Conservation (phyloP, 306 rosid species). For the Mimosa bimucronata region DNA sequence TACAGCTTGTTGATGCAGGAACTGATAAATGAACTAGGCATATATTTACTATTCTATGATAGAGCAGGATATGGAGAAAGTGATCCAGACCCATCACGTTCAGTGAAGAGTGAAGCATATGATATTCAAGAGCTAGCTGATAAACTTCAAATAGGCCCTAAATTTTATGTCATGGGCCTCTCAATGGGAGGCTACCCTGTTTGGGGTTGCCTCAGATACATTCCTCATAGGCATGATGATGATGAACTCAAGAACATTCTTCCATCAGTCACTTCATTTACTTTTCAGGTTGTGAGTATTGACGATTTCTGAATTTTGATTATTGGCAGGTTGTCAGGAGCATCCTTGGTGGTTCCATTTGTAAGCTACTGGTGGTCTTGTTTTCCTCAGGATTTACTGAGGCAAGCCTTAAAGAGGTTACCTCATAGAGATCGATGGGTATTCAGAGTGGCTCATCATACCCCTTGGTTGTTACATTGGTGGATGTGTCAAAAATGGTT, state of each 20-base stretch:
- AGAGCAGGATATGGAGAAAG: constrained; percentile 94
- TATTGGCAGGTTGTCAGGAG: constrained; percentile 70
- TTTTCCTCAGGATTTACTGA: constrained; percentile 50
- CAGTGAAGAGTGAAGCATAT: constrained; percentile 86
- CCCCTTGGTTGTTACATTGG: constrained; percentile 80
- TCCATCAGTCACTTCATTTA: neutral
- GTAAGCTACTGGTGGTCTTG: constrained; percentile 77
- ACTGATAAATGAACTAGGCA: constrained; percentile 55
- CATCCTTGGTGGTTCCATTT: constrained; percentile 71
- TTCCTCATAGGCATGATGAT: constrained; percentile 69
- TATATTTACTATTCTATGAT: constrained; percentile 66
- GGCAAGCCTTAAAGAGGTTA: constrained; percentile 44
- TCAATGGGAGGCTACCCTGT: constrained; percentile 70
- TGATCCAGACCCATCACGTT: constrained; percentile 76
- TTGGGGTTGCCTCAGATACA: constrained; percentile 82
- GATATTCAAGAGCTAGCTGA: constrained; percentile 91
- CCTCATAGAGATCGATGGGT: constrained; percentile 50
- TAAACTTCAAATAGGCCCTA: constrained; percentile 59
- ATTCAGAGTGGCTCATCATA: constrained; percentile 60
- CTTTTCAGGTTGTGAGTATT: neutral
- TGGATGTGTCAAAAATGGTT: constrained; percentile 87
- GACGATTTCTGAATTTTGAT: neutral
- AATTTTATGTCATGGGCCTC: constrained; percentile 67
- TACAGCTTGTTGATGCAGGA: constrained; percentile 47
- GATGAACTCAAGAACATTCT: neutral